Percentiles rank a stretch among this genome's conserved stretches.
Conservation (phyloP, 257 asterid genomes). For the Verbascum thapsus region DNA sequence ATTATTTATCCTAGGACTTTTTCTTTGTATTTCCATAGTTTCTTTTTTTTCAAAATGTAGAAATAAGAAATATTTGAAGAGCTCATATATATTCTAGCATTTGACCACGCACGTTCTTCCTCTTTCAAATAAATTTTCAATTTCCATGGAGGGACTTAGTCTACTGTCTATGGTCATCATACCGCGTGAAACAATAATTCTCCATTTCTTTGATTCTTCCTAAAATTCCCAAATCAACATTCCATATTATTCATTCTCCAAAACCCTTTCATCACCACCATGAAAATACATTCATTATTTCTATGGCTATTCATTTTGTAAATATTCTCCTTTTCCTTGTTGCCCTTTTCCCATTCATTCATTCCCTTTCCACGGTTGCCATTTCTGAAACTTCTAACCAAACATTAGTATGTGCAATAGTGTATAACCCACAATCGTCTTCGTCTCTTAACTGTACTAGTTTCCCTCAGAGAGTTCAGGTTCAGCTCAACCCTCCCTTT, state of each 20-base stretch:
- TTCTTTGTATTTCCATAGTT: no score
- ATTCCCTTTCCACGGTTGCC: slow-evolving; percentile 66
- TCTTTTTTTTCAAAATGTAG: no score
- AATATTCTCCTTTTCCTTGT: slow-evolving; percentile 29
- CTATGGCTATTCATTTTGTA: slow-evolving; percentile 48
- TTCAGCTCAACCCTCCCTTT: slow-evolving; percentile 39
- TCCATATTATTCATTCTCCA: not conserved
- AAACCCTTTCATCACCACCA: no score
- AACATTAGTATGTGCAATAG: slow-evolving; percentile 65
- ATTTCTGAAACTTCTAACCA: slow-evolving; percentile 66
- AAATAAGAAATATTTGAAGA: no score
- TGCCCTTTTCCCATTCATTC: slow-evolving; percentile 39
- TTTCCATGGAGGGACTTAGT: slow-evolving; percentile 50
- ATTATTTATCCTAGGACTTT: no score
- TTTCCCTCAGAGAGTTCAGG: slow-evolving; percentile 53
- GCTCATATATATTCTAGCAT: no score
- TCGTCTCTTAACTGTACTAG: slow-evolving; percentile 57
- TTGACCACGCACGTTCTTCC: slow-evolving; percentile 33
- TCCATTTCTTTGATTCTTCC: slow-evolving; percentile 40
- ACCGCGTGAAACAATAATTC: slow-evolving; percentile 51
- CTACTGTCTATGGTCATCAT: slow-evolving; percentile 49
- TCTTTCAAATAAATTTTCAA: slow-evolving; percentile 25
- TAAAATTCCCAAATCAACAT: slow-evolving; percentile 15
- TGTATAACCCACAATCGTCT: slow-evolving; percentile 25
- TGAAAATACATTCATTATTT: slow-evolving; percentile 49